phyloP scores from a whole-genome alignment of 345 rosid genomes.

The Brassica incana region DNA sequence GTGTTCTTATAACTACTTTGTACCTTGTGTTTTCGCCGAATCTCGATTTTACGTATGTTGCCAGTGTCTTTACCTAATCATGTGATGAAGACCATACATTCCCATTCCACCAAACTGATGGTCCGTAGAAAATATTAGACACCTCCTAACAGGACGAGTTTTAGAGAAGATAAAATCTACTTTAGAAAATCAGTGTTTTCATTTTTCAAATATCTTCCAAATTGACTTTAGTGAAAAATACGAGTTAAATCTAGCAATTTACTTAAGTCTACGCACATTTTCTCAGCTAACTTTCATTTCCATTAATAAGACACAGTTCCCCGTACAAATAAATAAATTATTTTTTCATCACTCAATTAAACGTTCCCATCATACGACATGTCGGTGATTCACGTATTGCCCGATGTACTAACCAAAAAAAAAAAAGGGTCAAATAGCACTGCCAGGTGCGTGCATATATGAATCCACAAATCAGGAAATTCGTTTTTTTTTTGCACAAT shows the following conservation, averaged over 20 bases:
- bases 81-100: neutral
- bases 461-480: constrained; percentile 7
- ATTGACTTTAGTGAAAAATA: neutral
- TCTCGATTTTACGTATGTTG: too few species aligned
- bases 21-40: too few species aligned
- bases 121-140: neutral
- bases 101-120: neutral
- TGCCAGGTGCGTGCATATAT: neutral
- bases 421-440: neutral
- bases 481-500: neutral
- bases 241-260: neutral
- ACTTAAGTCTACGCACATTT: neutral
- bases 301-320: constrained; percentile 27
- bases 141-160: neutral
- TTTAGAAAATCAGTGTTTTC: neutral
- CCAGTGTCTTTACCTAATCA: too few species aligned
- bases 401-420: neutral
- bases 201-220: neutral
- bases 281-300: neutral
- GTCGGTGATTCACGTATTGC: constrained; percentile 28
- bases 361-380: neutral
- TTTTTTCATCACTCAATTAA: constrained; percentile 21
- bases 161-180: neutral
- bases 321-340: constrained; percentile 16
- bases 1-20: too few species aligned